phyloP scores from a whole-genome alignment of 306 rosid genomes.

The Acacia acuminata region DNA sequence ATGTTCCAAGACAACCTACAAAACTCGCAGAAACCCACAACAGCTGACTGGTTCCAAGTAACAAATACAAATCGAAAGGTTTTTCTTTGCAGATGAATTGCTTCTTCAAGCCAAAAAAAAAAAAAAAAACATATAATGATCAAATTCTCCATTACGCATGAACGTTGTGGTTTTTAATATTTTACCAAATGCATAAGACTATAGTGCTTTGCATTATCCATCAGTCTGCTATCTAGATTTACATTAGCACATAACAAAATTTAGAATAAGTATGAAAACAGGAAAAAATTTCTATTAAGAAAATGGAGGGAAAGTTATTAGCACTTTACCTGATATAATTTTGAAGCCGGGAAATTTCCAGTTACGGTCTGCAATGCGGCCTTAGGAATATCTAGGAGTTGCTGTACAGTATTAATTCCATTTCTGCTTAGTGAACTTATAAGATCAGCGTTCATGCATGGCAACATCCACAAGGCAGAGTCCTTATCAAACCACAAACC shows the following conservation, averaged over 20 bases:
- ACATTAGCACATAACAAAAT: background rate
- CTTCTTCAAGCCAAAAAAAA: background rate
- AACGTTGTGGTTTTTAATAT: background rate
- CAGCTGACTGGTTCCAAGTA: background rate
- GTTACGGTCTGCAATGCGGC: constrained; percentile 59
- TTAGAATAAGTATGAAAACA: constrained; percentile 24
- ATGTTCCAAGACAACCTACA: background rate
- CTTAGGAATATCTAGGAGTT: constrained; percentile 71
- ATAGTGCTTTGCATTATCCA: background rate
- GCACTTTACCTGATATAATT: constrained; percentile 65
- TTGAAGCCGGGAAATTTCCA: constrained; percentile 76
- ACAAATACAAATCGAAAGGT: background rate
- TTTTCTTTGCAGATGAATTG: background rate
- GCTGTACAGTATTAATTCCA: constrained; percentile 59
- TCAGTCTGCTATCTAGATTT: background rate
- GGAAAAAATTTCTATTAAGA: background rate
- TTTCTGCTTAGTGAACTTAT: constrained; percentile 51
- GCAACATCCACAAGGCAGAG: constrained; percentile 89
- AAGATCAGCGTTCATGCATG: constrained; percentile 79
- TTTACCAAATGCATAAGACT: background rate
- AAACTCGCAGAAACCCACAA: background rate
- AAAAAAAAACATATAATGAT: background rate
- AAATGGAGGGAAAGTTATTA: constrained; percentile 2
- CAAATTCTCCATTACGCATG: background rate
- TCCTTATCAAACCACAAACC: constrained; percentile 87